Evolutionary conservation across 768 basidiomycete genomes (phyloP), one percentile per base, ranked within the genome.

Genomic region (Calvatia gigantea): DNA sequence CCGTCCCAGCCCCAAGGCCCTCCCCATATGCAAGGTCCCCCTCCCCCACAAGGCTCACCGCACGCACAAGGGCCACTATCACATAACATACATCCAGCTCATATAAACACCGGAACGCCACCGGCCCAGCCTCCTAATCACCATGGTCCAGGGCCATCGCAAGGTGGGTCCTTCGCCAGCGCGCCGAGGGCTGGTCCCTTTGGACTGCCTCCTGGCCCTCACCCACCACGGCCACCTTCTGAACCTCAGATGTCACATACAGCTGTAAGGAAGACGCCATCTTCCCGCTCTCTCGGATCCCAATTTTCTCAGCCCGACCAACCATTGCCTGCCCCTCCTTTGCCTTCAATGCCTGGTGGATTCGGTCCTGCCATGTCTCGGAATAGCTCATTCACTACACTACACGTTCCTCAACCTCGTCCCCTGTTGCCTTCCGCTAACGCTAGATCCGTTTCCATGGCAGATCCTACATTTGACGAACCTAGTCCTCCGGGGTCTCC

Each of bases 401-500:
- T 78, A 45, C 71, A 71, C 59, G 70, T 70, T 44, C 74, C 78
- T 6, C 76, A 75, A 47, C 71, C 76, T 9, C 81, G 83, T 27
- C 74, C 82, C 1, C 61, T 89, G 57, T 70, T 86, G 15, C 89
- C 89, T 17, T 89, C 88, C 11, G 79, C 81, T 21, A 80, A 84
- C 58, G 75, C 80, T 53, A 77, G 82, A 41, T 70, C 77, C 3
- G 71, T 76, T 27, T 84, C 86, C 1, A 71, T 80, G 64, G 71
- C 70, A 11, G 78, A 78, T 32, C 71, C 76, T 15, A 81, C 82
- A 0, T 80, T 83, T 58, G 77, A 79, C 44, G 86, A 86, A 54
- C 84, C 86, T 29, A 92, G 90, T 65, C 95, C 96, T 33, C 94
- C 95, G 0, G 76, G 82, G 37, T 94, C 92, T 6, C 96, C 94